Evolutionary conservation across 345 rosid genomes (phyloP).

Genomic region (Zanthoxylum bungeanum): DNA sequence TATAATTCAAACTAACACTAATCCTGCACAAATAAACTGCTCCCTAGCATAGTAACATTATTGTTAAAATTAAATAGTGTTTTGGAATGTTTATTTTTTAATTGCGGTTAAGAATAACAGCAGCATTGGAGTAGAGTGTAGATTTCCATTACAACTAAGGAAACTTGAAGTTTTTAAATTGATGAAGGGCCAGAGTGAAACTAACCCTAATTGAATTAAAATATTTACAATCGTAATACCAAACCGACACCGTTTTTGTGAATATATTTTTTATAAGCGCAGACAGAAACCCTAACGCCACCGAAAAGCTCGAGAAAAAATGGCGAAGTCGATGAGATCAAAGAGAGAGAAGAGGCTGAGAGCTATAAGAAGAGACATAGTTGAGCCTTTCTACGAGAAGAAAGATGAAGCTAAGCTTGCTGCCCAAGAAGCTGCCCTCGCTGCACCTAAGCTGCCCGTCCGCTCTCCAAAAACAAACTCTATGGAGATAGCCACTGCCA

Average conservation of each 20-base stretch:
- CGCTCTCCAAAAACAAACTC: slow-evolving; percentile 28
- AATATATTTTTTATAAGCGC: background rate
- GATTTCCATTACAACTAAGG: background rate
- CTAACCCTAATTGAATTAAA: background rate
- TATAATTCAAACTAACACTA: too few relatives aligned
- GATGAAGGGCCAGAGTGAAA: background rate
- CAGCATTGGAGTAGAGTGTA: background rate
- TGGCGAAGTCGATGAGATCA: slow-evolving; percentile 95
- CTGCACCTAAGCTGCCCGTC: slow-evolving; percentile 76
- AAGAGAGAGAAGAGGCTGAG: slow-evolving; percentile 91
- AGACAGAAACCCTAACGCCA: background rate
- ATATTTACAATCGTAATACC: too few relatives aligned
- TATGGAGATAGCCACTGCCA: slow-evolving; percentile 41
- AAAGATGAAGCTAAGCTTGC: slow-evolving; percentile 87
- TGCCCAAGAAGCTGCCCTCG: slow-evolving; percentile 76
- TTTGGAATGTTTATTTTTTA: too few relatives aligned
- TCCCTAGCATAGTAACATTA: too few relatives aligned
- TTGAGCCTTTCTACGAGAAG: slow-evolving; percentile 53
- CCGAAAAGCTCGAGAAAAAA: slow-evolving; percentile 15
- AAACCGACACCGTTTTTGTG: background rate
- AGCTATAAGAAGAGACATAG: slow-evolving; percentile 82
- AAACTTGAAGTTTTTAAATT: background rate
- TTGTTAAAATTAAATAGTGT: too few relatives aligned
- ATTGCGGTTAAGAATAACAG: too few relatives aligned
- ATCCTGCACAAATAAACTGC: too few relatives aligned